Percentiles rank a stretch among this genome's conserved stretches.
phyloP scores from a whole-genome alignment of 148 eudicot species.

The Heliamphora exappendiculata region DNA sequence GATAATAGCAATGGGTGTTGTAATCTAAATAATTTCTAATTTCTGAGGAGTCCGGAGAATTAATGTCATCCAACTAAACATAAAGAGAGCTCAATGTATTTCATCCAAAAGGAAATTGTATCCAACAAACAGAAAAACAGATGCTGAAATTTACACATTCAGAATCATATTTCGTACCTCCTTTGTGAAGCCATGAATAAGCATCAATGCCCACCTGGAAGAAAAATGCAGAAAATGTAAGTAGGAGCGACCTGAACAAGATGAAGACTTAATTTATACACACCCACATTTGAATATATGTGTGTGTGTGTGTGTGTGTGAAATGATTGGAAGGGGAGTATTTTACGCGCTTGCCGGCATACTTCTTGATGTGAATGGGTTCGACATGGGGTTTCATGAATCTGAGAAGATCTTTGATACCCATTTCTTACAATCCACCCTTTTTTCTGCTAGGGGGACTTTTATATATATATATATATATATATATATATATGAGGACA shows the following conservation, averaged over 20 bases:
- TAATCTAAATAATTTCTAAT: too few relatives aligned
- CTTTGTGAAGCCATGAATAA: conserved; percentile 92
- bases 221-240: neutral
- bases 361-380: conserved; percentile 64
- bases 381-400: conserved; percentile 79
- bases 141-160: neutral
- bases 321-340: neutral
- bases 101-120: neutral
- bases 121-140: neutral
- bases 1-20: too few relatives aligned
- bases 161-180: conserved; percentile 51
- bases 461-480: neutral
- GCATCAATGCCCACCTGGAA: conserved; percentile 84
- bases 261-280: too few relatives aligned
- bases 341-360: conserved; percentile 65
- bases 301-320: neutral
- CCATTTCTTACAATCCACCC: conserved; percentile 35
- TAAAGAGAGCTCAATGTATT: too few relatives aligned
- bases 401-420: conserved; percentile 71
- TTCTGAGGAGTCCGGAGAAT: too few relatives aligned
- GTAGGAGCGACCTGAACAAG: neutral
- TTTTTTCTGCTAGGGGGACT: neutral
- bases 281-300: neutral
- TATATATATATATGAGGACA: neutral
- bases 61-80: too few relatives aligned